These are phyloP conservation scores for Poronia punctata DNA, from an alignment of 495 filamentous ascomycete genomes.

Conservation along the genomic window DNA sequence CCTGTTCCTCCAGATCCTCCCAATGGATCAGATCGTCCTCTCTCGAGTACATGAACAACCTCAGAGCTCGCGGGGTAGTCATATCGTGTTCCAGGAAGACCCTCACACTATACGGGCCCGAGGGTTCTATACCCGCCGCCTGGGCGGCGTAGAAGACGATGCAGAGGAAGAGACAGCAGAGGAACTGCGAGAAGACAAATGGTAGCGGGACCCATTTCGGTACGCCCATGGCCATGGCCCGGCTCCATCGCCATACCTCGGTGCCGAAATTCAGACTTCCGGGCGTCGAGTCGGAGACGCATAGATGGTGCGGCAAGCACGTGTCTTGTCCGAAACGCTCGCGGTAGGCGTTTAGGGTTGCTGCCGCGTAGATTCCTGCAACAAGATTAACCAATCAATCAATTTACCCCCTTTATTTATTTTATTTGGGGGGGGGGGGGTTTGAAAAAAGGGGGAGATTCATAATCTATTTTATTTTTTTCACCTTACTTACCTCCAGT, in stretches of 20 bases:
- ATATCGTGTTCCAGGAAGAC: conserved; percentile 29
- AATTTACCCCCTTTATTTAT: no score
- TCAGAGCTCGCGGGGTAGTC: conserved; percentile 21
- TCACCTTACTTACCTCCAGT: no score
- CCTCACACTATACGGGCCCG: conserved; percentile 27
- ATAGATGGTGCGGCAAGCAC: conserved; percentile 36
- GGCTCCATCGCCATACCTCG: conserved; percentile 43
- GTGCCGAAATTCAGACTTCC: conserved; percentile 40
- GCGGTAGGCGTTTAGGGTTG: conserved; percentile 41
- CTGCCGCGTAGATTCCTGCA: conserved; percentile 44
- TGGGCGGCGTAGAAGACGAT: conserved; percentile 23
- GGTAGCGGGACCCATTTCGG: conserved; percentile 36
- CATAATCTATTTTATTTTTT: no score
- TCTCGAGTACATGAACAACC: conserved; percentile 48
- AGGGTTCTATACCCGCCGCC: conserved; percentile 25
- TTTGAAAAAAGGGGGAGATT: no score
- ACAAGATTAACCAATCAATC: no score
- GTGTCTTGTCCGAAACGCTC: conserved; percentile 26
- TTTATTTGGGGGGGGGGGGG: no score
- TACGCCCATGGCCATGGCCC: conserved; percentile 45
- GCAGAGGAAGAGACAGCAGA: conserved; percentile 33
- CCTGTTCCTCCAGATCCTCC: conserved; percentile 46
- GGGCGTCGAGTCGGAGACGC: conserved; percentile 47
- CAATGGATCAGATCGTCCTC: conserved; percentile 49
- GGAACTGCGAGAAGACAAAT: conserved; percentile 32